Percentiles rank a stretch among this genome's conserved stretches.
phyloP scores from a whole-genome alignment of 306 rosid species.

The Rosa lucieae region DNA sequence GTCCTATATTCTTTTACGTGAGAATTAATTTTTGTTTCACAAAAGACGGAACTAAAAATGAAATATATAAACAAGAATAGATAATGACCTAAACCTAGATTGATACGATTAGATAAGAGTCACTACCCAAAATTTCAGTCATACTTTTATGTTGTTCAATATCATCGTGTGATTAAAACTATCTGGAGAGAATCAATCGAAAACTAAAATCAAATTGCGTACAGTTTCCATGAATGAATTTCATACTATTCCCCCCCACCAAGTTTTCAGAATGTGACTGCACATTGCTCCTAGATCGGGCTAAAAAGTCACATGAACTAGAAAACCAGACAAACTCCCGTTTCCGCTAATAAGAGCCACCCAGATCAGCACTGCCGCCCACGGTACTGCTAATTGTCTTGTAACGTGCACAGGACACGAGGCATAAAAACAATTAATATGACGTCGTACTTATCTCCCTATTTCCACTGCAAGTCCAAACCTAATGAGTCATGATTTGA shows the following conservation, averaged over 20 bases:
- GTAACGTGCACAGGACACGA: constrained; percentile 15
- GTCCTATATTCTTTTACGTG: no score
- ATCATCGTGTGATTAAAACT: no score
- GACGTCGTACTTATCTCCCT: constrained; percentile 6
- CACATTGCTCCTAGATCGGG: background rate
- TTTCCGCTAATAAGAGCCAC: background rate
- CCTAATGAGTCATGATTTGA: background rate
- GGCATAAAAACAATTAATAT: background rate
- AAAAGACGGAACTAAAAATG: no score
- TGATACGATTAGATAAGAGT: no score
- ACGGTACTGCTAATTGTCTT: background rate
- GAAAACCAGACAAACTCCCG: background rate
- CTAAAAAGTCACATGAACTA: background rate
- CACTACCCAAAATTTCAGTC: no score
- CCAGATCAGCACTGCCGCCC: background rate
- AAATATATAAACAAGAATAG: no score
- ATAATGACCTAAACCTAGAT: no score
- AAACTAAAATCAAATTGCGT: no score
- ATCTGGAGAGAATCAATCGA: no score
- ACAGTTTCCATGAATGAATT: background rate
- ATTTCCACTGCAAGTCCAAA: background rate
- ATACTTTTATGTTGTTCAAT: no score
- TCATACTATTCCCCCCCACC: background rate
- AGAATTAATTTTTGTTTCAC: no score
- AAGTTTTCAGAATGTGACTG: constrained; percentile 1